Conservation (phyloP, 768 basidiomycete species). For the Tylopilus cervinicoccineus region DNA sequence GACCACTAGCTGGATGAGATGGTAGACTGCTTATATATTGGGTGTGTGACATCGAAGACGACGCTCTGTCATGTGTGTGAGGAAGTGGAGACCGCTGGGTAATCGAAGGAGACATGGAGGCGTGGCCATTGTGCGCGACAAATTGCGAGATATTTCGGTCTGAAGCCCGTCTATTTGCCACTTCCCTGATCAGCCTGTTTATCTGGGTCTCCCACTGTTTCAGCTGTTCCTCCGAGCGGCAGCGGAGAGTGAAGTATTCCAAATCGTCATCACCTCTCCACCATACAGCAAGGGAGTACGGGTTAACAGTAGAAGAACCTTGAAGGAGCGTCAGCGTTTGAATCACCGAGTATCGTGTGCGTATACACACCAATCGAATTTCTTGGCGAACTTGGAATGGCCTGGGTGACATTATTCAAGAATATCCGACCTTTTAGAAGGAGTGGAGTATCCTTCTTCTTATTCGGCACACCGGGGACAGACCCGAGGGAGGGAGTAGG, state of each 20-base stretch:
- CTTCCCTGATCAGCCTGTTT: slow-evolving; percentile 79
- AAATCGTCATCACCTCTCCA: slow-evolving; percentile 94
- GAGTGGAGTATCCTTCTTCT: slow-evolving; percentile 76
- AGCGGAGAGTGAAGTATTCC: slow-evolving; percentile 92
- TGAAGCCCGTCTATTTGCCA: slow-evolving; percentile 63
- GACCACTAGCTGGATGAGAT: slow-evolving; percentile 33
- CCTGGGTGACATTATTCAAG: slow-evolving; percentile 90
- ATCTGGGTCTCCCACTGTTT: slow-evolving; percentile 90
- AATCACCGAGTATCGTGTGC: slow-evolving; percentile 1
- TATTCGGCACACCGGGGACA: slow-evolving; percentile 48
- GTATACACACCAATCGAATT: slow-evolving; percentile 55
- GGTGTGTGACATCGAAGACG: slow-evolving; percentile 32
- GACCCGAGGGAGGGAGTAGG: slow-evolving; percentile 44
- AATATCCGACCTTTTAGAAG: slow-evolving; percentile 96
- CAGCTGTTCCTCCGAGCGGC: slow-evolving; percentile 88
- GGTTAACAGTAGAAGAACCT: slow-evolving; percentile 50
- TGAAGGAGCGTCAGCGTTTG: slow-evolving; percentile 1
- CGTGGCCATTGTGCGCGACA: slow-evolving; percentile 37
- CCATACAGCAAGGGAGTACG: slow-evolving; percentile 84
- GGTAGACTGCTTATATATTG: slow-evolving; percentile 31
- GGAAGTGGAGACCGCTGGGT: slow-evolving; percentile 34
- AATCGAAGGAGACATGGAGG: slow-evolving; percentile 35
- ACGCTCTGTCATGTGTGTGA: slow-evolving; percentile 34
- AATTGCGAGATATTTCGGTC: slow-evolving; percentile 61
- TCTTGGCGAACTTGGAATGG: slow-evolving; percentile 56